Evolutionary conservation across 192 early-diverging fungal genomes (phyloP).

Genomic region (Mortierella alpina): DNA sequence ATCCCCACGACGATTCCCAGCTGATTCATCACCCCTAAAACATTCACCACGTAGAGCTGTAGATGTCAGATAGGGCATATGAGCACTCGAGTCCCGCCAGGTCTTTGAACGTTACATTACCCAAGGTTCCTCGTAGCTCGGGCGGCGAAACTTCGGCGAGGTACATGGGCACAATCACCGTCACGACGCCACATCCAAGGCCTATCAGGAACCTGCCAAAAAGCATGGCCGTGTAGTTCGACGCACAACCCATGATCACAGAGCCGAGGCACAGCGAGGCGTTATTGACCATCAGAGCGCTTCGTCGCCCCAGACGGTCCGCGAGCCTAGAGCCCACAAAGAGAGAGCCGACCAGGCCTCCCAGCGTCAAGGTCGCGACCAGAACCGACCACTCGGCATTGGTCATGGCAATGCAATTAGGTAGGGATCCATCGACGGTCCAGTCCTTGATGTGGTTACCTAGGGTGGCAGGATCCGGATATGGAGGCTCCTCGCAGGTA

Average conservation of each 20-base stretch:
- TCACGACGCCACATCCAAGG: slow-evolving; percentile 78
- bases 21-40: slow-evolving; percentile 81
- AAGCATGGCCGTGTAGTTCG: slow-evolving; percentile 57
- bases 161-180: slow-evolving; percentile 85
- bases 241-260: slow-evolving; percentile 69
- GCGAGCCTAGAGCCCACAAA: slow-evolving; percentile 68
- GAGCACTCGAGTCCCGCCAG: not conserved
- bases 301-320: slow-evolving; percentile 76
- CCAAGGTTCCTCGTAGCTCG: slow-evolving; percentile 76
- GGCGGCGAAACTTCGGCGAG: slow-evolving; percentile 81
- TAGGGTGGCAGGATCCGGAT: not conserved
- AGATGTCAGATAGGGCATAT: not conserved
- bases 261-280: slow-evolving; percentile 71
- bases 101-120: slow-evolving; percentile 35
- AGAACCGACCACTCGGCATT: slow-evolving; percentile 67
- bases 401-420: slow-evolving; percentile 78
- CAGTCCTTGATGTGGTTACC: slow-evolving; percentile 10
- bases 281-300: slow-evolving; percentile 75
- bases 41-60: no score
- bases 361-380: slow-evolving; percentile 71
- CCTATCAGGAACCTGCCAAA: slow-evolving; percentile 81
- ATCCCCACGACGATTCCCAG: slow-evolving; percentile 86
- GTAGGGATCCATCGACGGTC: slow-evolving; percentile 52
- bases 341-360: slow-evolving; percentile 82
- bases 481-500: slow-evolving; percentile 31